phyloP scores from a whole-genome alignment of 1,139 yeast genomes.

The Candida smagusa region DNA sequence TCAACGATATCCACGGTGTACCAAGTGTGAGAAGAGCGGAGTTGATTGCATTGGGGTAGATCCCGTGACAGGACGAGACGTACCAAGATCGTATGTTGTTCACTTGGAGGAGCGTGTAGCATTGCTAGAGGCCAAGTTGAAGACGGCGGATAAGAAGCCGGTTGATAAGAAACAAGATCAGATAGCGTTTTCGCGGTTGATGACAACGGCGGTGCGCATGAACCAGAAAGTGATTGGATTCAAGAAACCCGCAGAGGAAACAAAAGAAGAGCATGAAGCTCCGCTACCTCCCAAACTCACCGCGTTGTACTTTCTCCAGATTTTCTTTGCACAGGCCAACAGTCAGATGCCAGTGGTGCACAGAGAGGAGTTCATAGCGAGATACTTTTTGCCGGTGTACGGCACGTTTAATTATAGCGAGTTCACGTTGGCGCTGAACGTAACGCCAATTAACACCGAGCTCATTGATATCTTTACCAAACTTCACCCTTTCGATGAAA shows the following conservation, averaged over 20 bases:
- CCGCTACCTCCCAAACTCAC: constrained; percentile 64
- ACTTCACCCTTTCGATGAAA: constrained; percentile 19
- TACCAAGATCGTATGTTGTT: constrained; percentile 76
- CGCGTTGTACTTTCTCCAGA: constrained; percentile 65
- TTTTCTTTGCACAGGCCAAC: constrained; percentile 76
- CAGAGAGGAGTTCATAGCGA: constrained; percentile 66
- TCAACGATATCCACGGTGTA: constrained; percentile 76
- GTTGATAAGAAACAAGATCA: constrained; percentile 12
- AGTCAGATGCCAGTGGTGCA: constrained; percentile 81
- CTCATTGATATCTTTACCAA: constrained; percentile 7
- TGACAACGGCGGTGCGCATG: constrained; percentile 73
- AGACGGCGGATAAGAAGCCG: constrained; percentile 32
- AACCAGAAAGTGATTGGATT: constrained; percentile 16
- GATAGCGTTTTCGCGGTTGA: constrained; percentile 67
- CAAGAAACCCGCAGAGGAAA: constrained; percentile 6
- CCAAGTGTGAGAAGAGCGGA: constrained; percentile 63
- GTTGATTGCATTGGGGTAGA: constrained; percentile 80
- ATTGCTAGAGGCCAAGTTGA: constrained; percentile 50
- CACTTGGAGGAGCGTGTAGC: constrained; percentile 67
- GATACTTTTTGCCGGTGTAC: constrained; percentile 73
- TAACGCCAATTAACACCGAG: constrained; percentile 46
- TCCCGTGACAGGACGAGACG: constrained; percentile 82
- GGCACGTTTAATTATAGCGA: constrained; percentile 57
- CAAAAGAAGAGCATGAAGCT: neutral
- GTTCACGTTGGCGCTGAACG: constrained; percentile 60